Evolutionary conservation across 495 filamentous ascomycete genomes (phyloP), one percentile per base, ranked within the genome.

Genomic region (Bombardia bombarda): DNA sequence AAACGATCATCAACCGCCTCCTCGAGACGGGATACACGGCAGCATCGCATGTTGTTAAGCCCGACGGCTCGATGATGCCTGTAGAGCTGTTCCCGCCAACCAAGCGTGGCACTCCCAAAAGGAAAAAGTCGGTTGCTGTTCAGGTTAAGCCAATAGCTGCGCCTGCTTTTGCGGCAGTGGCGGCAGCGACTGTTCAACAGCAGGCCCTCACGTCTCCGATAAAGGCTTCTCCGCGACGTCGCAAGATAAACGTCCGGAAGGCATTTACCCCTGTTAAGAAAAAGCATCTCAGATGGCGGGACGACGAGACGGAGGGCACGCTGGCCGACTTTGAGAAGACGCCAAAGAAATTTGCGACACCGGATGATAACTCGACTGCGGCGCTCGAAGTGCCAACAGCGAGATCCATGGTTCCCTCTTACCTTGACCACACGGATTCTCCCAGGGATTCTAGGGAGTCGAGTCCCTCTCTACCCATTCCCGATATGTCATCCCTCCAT

Each of bases 321-420:
- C 66, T 96, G 22, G 86, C 86, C 41, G 90, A 95, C 55, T 94
- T 88, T 48, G 83, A 90, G 57, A 86, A 86, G 63, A 93, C 90
- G 4, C 90, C 88, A 20, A 71, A 86, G 53, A 84, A 78, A 54
- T 61, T 73, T 13, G 72, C 77, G 21, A 74, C 74, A 0, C 61
- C 68, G 12, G 73, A 78, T 25, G 55, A 64, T 14, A 61, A 46
- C 24, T 67, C 71, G 12, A 56, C 67, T 1, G 61, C 58, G 16
- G 40, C 41, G 1, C 55, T 58, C 7, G n/a, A n/a, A n/a, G n/a
- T n/a, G n/a, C n/a, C n/a, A n/a, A n/a, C n/a, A n/a, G n/a, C n/a
- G n/a, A n/a, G n/a, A n/a, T 60, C 62, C 8, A 47, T 56, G 17
- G 51, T 65, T 1, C 63, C 72, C 8, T 57, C 69, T 18, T 66